Percentiles rank a stretch among this genome's conserved stretches.
Evolutionary conservation across 2,329 filamentous ascomycete genomes (phyloP).

Genomic region (Hyphodiscus sp.): DNA sequence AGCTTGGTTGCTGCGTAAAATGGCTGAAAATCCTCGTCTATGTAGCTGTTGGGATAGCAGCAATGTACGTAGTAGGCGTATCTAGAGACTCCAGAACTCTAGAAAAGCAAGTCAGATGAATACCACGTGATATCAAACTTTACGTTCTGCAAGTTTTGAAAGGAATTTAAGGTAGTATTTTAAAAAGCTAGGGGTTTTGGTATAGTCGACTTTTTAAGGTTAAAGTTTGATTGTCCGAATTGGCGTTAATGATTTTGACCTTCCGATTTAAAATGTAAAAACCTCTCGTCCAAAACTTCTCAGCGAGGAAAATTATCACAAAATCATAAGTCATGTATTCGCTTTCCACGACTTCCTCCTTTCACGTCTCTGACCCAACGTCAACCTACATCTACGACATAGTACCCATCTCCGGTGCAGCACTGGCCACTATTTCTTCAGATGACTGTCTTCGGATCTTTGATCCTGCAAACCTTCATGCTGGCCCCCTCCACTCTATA

Average conservation of each 20-base stretch:
- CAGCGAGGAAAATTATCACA: conserved; percentile 1
- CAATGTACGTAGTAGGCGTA: too few species aligned
- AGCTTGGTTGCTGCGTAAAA: neutral
- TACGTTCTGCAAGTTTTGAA: too few species aligned
- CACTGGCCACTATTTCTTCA: conserved; percentile 50
- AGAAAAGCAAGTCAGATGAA: too few species aligned
- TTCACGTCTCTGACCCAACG: conserved; percentile 22
- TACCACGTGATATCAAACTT: conserved; percentile 1
- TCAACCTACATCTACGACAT: conserved; percentile 40
- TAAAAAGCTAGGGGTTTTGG: too few species aligned
- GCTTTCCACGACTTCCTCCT: conserved; percentile 19
- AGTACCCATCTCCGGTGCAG: conserved; percentile 23
- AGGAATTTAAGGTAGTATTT: too few species aligned
- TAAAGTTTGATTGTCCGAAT: too few species aligned
- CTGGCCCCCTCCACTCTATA: conserved; percentile 42
- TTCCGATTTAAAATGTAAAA: neutral
- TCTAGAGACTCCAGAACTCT: too few species aligned
- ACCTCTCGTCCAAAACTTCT: neutral
- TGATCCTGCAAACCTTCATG: conserved; percentile 49
- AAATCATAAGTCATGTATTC: conserved; percentile 28
- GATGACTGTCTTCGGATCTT: conserved; percentile 65
- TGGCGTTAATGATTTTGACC: neutral
- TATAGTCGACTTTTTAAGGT: too few species aligned
- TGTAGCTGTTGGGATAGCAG: too few species aligned
- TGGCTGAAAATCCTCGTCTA: neutral